These are phyloP conservation scores for Psophocarpus tetragonolobus DNA, from an alignment of 306 rosid species.

Conservation along the genomic window DNA sequence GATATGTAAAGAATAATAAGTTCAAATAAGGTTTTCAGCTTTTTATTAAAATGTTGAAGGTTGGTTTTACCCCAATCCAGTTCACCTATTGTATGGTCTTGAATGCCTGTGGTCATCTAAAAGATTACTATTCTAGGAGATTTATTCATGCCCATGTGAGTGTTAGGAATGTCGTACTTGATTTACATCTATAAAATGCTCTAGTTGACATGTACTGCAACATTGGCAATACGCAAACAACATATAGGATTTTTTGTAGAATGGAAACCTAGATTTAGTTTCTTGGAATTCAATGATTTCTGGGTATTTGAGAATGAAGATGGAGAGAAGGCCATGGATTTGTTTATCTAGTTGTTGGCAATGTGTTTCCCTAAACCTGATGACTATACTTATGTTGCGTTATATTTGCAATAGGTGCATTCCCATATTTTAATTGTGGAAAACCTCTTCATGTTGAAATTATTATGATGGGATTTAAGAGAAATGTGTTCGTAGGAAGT, in stretches of 20 bases:
- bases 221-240: slow-evolving; percentile 51
- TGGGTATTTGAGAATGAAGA: slow-evolving; percentile 67
- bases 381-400: slow-evolving; percentile 69
- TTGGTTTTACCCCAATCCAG: slow-evolving; percentile 56
- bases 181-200: slow-evolving; percentile 70
- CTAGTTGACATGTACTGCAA: slow-evolving; percentile 85
- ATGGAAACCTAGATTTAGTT: slow-evolving; percentile 63
- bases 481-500: slow-evolving; percentile 67
- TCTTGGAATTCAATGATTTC: slow-evolving; percentile 89
- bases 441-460: slow-evolving; percentile 74
- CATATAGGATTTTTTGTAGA: slow-evolving; percentile 49
- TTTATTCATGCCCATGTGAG: slow-evolving; percentile 62
- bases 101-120: slow-evolving; percentile 58
- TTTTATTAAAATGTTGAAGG: slow-evolving; percentile 52
- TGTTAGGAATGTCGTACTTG: slow-evolving; percentile 47
- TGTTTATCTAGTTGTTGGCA: slow-evolving; percentile 53
- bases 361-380: slow-evolving; percentile 55
- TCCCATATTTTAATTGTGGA: slow-evolving; percentile 48
- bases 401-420: slow-evolving; percentile 51
- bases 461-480: slow-evolving; percentile 59
- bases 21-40: slow-evolving; percentile 44
- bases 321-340: slow-evolving; percentile 56
- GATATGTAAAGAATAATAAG: slow-evolving; percentile 57
- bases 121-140: slow-evolving; percentile 51
- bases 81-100: slow-evolving; percentile 71